Base-by-base conservation (phyloP, 768 basidiomycete species). In the Ramaria sp. region DNA sequence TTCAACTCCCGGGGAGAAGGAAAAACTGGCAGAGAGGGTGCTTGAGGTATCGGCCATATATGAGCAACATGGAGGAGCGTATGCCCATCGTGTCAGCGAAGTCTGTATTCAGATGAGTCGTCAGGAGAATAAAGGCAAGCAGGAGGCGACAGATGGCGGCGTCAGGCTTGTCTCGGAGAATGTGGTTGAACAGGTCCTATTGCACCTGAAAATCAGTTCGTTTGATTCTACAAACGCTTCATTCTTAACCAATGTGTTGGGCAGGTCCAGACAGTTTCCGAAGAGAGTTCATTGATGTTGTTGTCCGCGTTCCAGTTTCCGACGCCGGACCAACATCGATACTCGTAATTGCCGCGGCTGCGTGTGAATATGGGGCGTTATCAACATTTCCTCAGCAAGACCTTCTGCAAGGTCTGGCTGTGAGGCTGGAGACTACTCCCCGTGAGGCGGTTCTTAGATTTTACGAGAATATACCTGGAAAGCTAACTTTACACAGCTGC, bases 331-430 rank as follows among this genome's bases (percentile, higher is more conserved):
- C 84, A 11, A 88, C 86, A 0, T 64, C 80, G 37, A 75, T 84
- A 65, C 78, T 87, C 19, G 75, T 91, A n/a, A 63, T 77, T n/a
- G 73, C 81, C 9, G 89, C 89, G 2, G 67, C 87, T 41, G 73
- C 80, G n/a, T 77, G 76, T 58, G 86, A 88, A 66, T 78, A 81
- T 61, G 76, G 76, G 51, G 74, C 75, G 20, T 71, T 70, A 48
- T 64, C 80, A 46, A 70, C 82, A n/a, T 67, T 80, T 37, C 64
- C 80, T 7, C 80, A 84, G 1, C 49, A 62, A 46, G 72, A 75
- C 33, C 65, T 83, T 49, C 69, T 88, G 41, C 66, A 69, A 41
- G 73, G 79, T 42, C 57, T 83, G 63, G 66, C 75, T 15, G 57
- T 53, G 3, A 71, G 75, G 47, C 60, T 86, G 9, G 57, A 61